Percentiles rank a stretch among this genome's conserved stretches.
phyloP scores from a whole-genome alignment of 2,329 filamentous ascomycete species.

The Furcasterigmium furcatum region DNA sequence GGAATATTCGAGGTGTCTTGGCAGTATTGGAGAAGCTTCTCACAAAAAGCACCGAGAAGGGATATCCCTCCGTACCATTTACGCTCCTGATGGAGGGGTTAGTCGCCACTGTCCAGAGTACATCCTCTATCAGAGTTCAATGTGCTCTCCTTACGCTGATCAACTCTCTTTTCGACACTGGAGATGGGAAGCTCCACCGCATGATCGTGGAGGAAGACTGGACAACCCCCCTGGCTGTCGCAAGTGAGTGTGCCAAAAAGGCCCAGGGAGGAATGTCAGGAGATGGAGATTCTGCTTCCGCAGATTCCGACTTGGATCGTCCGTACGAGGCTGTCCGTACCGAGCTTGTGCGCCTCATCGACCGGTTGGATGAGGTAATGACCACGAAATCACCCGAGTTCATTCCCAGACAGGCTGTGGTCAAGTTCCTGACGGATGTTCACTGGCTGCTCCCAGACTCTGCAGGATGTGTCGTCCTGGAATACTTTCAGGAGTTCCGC shows the following conservation, averaged over 20 bases:
- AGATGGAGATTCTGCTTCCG: conserved; percentile 11
- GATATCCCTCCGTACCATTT: conserved; percentile 58
- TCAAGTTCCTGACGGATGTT: conserved; percentile 63
- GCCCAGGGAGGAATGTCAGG: conserved; percentile 10
- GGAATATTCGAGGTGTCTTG: conserved; percentile 60
- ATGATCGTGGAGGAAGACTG: conserved; percentile 65
- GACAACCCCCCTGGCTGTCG: conserved; percentile 57
- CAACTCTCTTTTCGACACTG: conserved; percentile 52
- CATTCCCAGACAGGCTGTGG: conserved; percentile 62
- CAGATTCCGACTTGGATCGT: conserved; percentile 20
- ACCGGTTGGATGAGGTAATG: conserved; percentile 46
- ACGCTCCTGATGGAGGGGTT: conserved; percentile 57
- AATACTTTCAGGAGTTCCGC: conserved; percentile 65
- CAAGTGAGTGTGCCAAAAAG: conserved; percentile 48
- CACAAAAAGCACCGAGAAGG: conserved; percentile 55
- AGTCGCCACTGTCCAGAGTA: conserved; percentile 43
- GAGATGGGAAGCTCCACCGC: conserved; percentile 47
- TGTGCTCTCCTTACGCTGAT: conserved; percentile 47
- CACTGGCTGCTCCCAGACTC: conserved; percentile 62
- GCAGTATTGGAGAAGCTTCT: conserved; percentile 61
- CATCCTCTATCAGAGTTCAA: conserved; percentile 41
- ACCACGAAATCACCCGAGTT: conserved; percentile 46
- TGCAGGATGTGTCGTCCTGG: conserved; percentile 60
- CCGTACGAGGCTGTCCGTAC: conserved; percentile 34
- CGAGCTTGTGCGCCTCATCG: conserved; percentile 42